These are phyloP conservation scores for Rhinocladiella similis DNA, from an alignment of 2,329 filamentous ascomycete species.

Conservation along the genomic window DNA sequence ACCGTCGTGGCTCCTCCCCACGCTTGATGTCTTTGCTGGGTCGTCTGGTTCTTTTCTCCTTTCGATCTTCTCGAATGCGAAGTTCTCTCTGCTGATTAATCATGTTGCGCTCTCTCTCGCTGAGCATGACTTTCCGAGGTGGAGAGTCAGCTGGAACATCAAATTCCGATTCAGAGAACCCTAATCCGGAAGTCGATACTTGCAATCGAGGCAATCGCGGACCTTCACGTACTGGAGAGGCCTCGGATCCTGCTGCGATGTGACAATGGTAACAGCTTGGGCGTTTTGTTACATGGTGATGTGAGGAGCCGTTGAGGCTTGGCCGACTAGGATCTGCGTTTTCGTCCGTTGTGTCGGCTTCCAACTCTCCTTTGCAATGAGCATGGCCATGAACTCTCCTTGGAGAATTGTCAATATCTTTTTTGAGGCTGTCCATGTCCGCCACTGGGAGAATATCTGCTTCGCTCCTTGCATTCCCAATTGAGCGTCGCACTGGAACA, in stretches of 20 bases:
- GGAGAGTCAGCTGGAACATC: constrained; percentile 29
- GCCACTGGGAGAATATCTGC: neutral
- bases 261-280: constrained; percentile 29
- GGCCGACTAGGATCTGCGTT: constrained; percentile 13
- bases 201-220: constrained; percentile 29
- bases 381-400: constrained; percentile 9
- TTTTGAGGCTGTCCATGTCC: constrained; percentile 16
- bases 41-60: constrained; percentile 10
- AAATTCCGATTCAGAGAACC: constrained; percentile 31
- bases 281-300: constrained; percentile 24
- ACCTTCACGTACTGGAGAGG: constrained; percentile 11
- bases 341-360: constrained; percentile 6
- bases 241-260: constrained; percentile 8
- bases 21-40: constrained; percentile 8
- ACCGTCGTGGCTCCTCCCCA: constrained; percentile 1
- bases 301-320: constrained; percentile 16
- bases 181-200: constrained; percentile 31
- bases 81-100: constrained; percentile 30
- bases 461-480: constrained; percentile 39
- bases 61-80: constrained; percentile 18
- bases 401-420: constrained; percentile 27
- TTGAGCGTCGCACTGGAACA: constrained; percentile 52
- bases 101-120: constrained; percentile 30
- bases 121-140: constrained; percentile 31
- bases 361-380: constrained; percentile 10